phyloP scores from a whole-genome alignment of 768 basidiomycete species.

The Boletus sp. region DNA sequence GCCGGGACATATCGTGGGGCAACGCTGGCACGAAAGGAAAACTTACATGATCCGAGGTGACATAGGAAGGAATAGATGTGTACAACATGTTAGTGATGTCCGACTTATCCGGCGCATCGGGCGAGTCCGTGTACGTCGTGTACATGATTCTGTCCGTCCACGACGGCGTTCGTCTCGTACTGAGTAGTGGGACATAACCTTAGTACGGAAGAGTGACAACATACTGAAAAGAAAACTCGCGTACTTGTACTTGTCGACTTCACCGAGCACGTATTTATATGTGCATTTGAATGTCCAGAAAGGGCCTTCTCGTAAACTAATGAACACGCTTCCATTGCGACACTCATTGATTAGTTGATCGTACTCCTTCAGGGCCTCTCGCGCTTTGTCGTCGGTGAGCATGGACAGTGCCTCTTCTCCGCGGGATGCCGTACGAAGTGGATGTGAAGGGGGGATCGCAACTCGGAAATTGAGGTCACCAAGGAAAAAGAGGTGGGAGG shows the following conservation, averaged over 20 bases:
- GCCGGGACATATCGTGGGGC: background rate
- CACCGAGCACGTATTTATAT: constrained; percentile 82
- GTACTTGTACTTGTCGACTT: constrained; percentile 80
- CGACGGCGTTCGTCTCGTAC: constrained; percentile 71
- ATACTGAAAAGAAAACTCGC: constrained; percentile 16
- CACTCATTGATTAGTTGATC: constrained; percentile 70
- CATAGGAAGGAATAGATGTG: constrained; percentile 78
- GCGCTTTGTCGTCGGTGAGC: constrained; percentile 46
- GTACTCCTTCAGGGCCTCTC: constrained; percentile 62
- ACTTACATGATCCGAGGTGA: constrained; percentile 85
- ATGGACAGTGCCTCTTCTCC: constrained; percentile 39
- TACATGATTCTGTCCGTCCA: constrained; percentile 96
- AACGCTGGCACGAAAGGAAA: background rate
- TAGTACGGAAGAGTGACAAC: background rate
- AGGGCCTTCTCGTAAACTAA: constrained; percentile 78
- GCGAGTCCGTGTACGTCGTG: constrained; percentile 66
- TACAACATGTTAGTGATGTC: constrained; percentile 67
- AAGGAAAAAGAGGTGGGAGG: constrained; percentile 88
- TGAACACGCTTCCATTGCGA: constrained; percentile 60
- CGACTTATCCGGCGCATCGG: constrained; percentile 47
- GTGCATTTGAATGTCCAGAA: constrained; percentile 89
- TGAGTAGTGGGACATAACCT: constrained; percentile 24
- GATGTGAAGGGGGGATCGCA: constrained; percentile 53
- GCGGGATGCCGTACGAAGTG: constrained; percentile 36
- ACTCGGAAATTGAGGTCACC: constrained; percentile 94